Evolutionary conservation across 2,329 filamentous ascomycete genomes (phyloP).

Genomic region (Aspergillus calidoustus): DNA sequence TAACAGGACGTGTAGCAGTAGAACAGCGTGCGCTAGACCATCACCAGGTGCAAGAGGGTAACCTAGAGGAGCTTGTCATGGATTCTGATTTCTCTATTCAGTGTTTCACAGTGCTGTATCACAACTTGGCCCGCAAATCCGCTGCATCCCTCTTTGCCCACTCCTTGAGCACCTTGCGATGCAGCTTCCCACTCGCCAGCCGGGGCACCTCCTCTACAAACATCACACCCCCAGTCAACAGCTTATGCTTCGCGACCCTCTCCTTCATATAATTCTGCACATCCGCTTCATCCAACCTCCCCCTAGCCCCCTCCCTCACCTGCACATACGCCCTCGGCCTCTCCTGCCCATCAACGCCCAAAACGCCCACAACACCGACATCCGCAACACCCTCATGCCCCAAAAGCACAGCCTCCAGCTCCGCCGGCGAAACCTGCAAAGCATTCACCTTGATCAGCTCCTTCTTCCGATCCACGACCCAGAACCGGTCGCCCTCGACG

Average conservation of each 20-base stretch:
- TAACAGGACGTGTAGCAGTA: too few relatives aligned
- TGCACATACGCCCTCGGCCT: conserved; percentile 59
- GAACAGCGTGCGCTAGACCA: too few relatives aligned
- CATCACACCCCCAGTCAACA: conserved; percentile 56
- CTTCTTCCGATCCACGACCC: conserved; percentile 36
- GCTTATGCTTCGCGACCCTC: conserved; percentile 59
- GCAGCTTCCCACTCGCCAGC: conserved; percentile 62
- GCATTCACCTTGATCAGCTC: conserved; percentile 44
- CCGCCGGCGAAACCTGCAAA: conserved; percentile 42
- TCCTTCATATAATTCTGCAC: conserved; percentile 46
- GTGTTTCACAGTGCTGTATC: background rate
- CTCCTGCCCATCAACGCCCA: conserved; percentile 48
- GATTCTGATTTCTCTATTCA: too few relatives aligned
- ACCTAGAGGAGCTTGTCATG: too few relatives aligned
- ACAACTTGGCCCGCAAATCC: background rate
- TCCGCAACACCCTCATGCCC: conserved; percentile 42
- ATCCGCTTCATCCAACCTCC: conserved; percentile 1
- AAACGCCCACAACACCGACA: conserved; percentile 48
- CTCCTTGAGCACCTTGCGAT: conserved; percentile 47
- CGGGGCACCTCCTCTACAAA: conserved; percentile 64
- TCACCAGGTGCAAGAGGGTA: too few relatives aligned
- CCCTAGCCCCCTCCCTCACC: conserved; percentile 48
- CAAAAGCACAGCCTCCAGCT: conserved; percentile 44
- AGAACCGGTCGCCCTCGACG: conserved; percentile 17
- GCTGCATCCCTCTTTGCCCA: conserved; percentile 13